A percentile compares a stretch with the other conserved stretches of the same genome.
Evolutionary conservation across 192 early-diverging fungal genomes (phyloP).

Genomic region (Gryganskiella cystojenkinii): DNA sequence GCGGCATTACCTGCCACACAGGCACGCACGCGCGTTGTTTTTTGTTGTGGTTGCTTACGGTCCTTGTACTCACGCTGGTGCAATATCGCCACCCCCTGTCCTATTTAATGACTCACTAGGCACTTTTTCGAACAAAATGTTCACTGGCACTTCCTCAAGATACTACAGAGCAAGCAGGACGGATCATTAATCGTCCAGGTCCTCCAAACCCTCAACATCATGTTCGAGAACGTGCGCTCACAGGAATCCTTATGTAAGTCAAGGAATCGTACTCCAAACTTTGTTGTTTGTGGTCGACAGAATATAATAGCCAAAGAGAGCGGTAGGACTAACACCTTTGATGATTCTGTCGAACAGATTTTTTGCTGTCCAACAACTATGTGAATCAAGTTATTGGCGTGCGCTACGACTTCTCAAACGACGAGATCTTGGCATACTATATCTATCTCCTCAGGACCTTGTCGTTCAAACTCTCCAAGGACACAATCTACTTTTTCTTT

Average conservation of each 20-base stretch:
- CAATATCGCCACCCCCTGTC: background rate
- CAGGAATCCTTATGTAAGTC: conserved; percentile 55
- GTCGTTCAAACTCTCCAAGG: conserved; percentile 69
- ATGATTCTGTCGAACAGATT: conserved; percentile 48
- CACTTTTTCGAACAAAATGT: conserved; percentile 56
- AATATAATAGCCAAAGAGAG: background rate
- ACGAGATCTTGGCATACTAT: conserved; percentile 76
- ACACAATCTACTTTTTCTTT: conserved; percentile 74
- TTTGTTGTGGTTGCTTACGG: background rate
- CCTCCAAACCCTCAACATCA: conserved; percentile 65
- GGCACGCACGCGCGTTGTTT: too few species aligned
- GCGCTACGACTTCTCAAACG: conserved; percentile 68
- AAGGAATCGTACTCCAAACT: background rate
- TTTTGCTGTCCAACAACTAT: conserved; percentile 79
- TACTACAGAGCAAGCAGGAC: conserved; percentile 48
- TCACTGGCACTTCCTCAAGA: conserved; percentile 47
- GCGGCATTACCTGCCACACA: too few species aligned
- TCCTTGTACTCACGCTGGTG: background rate
- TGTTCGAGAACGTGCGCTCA: conserved; percentile 62
- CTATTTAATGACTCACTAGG: conserved; percentile 3
- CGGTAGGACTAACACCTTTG: background rate
- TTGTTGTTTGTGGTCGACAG: background rate
- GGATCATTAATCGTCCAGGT: conserved; percentile 53
- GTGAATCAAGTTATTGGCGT: conserved; percentile 74
- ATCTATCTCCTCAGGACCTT: conserved; percentile 77